Evolutionary conservation across 345 rosid genomes (phyloP).

Genomic region (Kernera saxatilis): DNA sequence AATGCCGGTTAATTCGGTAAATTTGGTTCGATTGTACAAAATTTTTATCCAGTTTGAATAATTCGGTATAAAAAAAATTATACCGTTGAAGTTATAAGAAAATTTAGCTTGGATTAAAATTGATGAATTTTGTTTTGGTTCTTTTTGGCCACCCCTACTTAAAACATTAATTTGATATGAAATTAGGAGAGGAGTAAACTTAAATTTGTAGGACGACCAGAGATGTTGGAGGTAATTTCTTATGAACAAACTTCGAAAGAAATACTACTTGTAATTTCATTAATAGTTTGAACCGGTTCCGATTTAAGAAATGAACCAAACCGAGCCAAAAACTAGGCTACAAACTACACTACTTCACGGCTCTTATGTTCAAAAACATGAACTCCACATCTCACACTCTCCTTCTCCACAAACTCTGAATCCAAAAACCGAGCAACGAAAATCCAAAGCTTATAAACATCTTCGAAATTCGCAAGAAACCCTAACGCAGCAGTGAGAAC

Average conservation of each 20-base stretch:
- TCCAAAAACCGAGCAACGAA: slow-evolving; percentile 85
- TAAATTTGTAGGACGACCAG: too few relatives aligned
- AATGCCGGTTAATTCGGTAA: too few relatives aligned
- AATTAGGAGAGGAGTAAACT: too few relatives aligned
- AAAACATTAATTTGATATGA: too few relatives aligned
- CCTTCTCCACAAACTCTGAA: slow-evolving; percentile 87
- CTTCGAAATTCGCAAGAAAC: slow-evolving; percentile 77
- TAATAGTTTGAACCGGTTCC: background rate
- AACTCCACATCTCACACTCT: slow-evolving; percentile 43
- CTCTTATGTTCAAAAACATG: slow-evolving; percentile 21
- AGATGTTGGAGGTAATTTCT: too few relatives aligned
- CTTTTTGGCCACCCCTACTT: too few relatives aligned
- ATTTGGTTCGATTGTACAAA: too few relatives aligned
- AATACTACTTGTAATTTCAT: background rate
- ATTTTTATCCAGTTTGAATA: too few relatives aligned
- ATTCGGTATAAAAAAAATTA: too few relatives aligned
- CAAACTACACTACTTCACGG: slow-evolving; percentile 26
- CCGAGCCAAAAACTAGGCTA: background rate
- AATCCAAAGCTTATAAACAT: slow-evolving; percentile 71
- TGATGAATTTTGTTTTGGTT: too few relatives aligned
- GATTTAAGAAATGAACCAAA: background rate
- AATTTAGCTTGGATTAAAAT: too few relatives aligned
- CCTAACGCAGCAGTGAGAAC: slow-evolving; percentile 78
- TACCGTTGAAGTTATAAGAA: too few relatives aligned
- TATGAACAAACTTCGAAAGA: background rate